Evolutionary conservation across 345 rosid species (phyloP), one percentile per base, ranked within the genome.

Genomic region (Lagerstroemia speciosa): DNA sequence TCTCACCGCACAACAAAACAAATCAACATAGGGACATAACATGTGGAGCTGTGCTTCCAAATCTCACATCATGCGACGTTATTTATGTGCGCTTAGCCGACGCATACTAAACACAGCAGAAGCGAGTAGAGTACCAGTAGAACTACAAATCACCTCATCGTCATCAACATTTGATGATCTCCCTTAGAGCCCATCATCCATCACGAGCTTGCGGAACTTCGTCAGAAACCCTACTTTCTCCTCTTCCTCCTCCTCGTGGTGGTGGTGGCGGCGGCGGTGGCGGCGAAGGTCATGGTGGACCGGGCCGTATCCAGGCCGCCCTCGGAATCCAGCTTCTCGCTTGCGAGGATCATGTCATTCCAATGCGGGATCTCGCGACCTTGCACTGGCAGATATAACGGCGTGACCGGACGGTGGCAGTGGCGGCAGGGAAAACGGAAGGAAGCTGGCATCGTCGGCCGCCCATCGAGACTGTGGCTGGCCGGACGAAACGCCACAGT

Each of bases 141-240:
- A 26, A 32, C 24, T 26, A 33, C 31, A 64, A 11, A 33, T 15
- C 66, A 55, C 5, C 36, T 5, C 15, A 41, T 41, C 46, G 14
- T 41, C 46, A 41, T 16, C 46, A 5, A 41, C 46, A 41, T 41
- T 3, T 14, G 46, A 14, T 41, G 46, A 41, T 41, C 46, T 41
- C 45, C 24, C 73, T 84, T 72, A 86, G 71, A 84, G 78, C 5
- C 75, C 71, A 36, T n/a, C n/a, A n/a, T 62, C 43, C 67, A 40
- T 33, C 71, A 84, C 70, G 71, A 81, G 79, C 83, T 81, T 83
- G 64, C 84, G 82, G 30, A 86, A 67, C 73, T 69, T 67, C 67
- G 16, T 68, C 73, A 81, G 26, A 30, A 84, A 50, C 12, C 77
- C 82, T 8, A 64, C 67, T 19, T 63, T 74, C 12, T 46, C 60